Percentiles rank a stretch among this genome's conserved stretches.
Conservation (phyloP, 352 stramenopile species). For the Pythium pyrilobum region DNA sequence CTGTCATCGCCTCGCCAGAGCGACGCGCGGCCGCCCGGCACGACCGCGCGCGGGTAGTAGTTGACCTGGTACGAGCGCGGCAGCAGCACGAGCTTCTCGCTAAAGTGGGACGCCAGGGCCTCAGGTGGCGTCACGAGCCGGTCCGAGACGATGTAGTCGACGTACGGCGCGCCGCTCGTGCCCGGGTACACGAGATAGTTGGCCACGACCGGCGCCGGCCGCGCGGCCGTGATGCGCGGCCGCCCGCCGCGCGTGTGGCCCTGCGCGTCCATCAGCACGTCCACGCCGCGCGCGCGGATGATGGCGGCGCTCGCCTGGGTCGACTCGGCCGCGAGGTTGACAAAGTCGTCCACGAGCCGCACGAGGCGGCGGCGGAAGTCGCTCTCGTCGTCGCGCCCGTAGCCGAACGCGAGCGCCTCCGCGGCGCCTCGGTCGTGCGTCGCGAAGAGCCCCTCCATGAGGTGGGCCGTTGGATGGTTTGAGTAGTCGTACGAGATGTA, state of each 20-base stretch:
- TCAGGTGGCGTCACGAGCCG: slow-evolving; percentile 40
- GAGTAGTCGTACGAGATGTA: slow-evolving; percentile 82
- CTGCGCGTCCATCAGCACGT: slow-evolving; percentile 83
- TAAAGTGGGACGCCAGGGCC: slow-evolving; percentile 37
- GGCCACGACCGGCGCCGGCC: slow-evolving; percentile 59
- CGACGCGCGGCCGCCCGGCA: not conserved
- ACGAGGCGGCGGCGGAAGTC: slow-evolving; percentile 27
- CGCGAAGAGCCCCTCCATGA: slow-evolving; percentile 72
- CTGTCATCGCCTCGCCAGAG: not conserved
- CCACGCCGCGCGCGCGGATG: slow-evolving; percentile 30
- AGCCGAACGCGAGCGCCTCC: slow-evolving; percentile 41
- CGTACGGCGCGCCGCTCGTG: slow-evolving; percentile 62
- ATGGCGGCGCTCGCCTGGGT: slow-evolving; percentile 30
- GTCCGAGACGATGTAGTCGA: slow-evolving; percentile 77
- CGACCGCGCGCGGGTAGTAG: slow-evolving; percentile 32
- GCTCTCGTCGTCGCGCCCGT: slow-evolving; percentile 64
- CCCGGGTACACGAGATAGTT: slow-evolving; percentile 85
- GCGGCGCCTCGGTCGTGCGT: slow-evolving; percentile 23
- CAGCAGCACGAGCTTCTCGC: slow-evolving; percentile 69
- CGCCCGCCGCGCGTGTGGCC: slow-evolving; percentile 58
- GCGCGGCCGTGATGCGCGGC: slow-evolving; percentile 40
- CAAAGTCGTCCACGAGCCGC: slow-evolving; percentile 41
- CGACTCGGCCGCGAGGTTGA: slow-evolving; percentile 36
- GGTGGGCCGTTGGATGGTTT: slow-evolving; percentile 72
- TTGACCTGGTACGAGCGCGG: slow-evolving; percentile 83